Conservation (phyloP, 2,329 filamentous ascomycete species). For the Sclerotinia minor region DNA sequence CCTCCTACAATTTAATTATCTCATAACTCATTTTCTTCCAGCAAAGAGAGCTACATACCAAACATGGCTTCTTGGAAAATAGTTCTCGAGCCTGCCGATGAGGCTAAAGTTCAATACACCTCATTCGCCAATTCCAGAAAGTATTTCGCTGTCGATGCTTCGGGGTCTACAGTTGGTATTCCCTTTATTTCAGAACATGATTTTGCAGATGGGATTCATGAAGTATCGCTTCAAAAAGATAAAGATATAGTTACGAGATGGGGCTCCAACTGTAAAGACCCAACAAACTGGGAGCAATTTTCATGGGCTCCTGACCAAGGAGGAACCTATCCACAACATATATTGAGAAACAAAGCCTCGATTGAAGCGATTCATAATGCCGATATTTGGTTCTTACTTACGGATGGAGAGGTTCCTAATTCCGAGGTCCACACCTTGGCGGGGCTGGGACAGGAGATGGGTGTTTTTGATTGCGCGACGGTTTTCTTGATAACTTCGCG, state of each 20-base stretch:
- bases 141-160: not conserved
- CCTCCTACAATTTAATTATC: not conserved
- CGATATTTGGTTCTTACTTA: conserved; percentile 10
- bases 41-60: not conserved
- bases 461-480: not conserved
- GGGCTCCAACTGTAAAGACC: not conserved
- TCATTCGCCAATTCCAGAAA: conserved; percentile 7
- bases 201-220: not conserved
- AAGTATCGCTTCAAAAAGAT: not conserved
- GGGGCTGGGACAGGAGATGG: not conserved
- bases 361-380: not conserved
- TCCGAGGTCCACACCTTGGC: not conserved
- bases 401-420: not conserved
- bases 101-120: not conserved
- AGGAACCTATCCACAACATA: not conserved
- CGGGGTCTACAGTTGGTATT: not conserved
- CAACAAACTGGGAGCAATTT: not conserved
- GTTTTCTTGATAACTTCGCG: not conserved
- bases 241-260: conserved; percentile 10
- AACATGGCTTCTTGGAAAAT: conserved; percentile 14
- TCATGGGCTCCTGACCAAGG: conserved; percentile 1
- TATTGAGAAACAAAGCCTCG: not conserved
- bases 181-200: not conserved
- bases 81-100: not conserved
- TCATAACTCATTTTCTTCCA: not conserved